Evolutionary conservation across 495 filamentous ascomycete species (phyloP).

Genomic region (Tuber microsphaerosporum): DNA sequence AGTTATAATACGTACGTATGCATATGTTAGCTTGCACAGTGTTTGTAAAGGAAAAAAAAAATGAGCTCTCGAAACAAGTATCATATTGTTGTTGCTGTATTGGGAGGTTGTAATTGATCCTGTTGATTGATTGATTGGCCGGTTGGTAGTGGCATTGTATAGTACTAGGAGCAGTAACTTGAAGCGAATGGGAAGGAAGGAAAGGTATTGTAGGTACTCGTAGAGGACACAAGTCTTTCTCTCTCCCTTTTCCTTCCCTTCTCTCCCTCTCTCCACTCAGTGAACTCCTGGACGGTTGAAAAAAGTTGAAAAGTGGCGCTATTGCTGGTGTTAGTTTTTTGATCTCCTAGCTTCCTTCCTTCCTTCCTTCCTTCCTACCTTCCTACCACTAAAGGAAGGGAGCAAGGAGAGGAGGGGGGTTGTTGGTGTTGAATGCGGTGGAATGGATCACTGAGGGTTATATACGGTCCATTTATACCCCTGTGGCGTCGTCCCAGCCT

Average conservation of each 20-base stretch:
- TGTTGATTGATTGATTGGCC: background rate
- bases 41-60: background rate
- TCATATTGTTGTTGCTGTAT: background rate
- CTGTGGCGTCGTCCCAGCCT: background rate
- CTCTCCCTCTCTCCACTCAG: background rate
- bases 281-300: background rate
- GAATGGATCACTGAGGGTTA: slow-evolving; percentile 4
- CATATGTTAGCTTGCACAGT: background rate
- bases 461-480: background rate
- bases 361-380: background rate
- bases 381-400: background rate
- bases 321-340: background rate
- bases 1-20: background rate
- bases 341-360: background rate
- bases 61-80: background rate
- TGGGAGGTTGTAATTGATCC: background rate
- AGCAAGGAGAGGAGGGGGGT: background rate
- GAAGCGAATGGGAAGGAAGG: background rate
- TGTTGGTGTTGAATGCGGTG: slow-evolving; percentile 4
- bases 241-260: background rate
- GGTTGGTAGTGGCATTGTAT: background rate
- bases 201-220: background rate
- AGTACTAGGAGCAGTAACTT: background rate
- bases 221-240: background rate
- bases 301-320: background rate